Conservation (phyloP, 2,329 filamentous ascomycete species). For the Curvularia sp. region DNA sequence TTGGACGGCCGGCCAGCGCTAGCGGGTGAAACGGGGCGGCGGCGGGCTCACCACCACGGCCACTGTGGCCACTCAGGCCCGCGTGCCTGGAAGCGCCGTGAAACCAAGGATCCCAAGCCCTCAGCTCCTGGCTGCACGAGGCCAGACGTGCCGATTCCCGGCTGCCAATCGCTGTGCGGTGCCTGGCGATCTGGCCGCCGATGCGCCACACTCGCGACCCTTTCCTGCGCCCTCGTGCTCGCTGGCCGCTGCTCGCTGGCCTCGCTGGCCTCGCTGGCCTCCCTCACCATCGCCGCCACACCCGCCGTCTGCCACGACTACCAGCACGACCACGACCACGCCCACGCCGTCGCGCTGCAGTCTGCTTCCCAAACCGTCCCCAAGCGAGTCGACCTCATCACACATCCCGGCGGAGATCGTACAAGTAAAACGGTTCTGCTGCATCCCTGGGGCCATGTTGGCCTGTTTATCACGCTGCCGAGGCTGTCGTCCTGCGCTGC, state of each 20-base stretch:
- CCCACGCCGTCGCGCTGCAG: conserved; percentile 11
- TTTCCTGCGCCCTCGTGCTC: neutral
- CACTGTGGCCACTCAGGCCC: conserved; percentile 29
- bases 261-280: neutral
- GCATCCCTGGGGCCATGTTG: conserved; percentile 9
- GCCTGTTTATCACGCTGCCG: conserved; percentile 11
- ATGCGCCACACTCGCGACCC: neutral
- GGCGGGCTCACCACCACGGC: conserved; percentile 1
- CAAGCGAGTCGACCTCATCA: conserved; percentile 16
- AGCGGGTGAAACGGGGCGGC: conserved; percentile 31
- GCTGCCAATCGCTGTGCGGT: neutral
- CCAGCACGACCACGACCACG: too few relatives aligned
- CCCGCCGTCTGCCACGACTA: neutral
- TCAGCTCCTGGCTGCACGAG: conserved; percentile 11
- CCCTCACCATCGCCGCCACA: conserved; percentile 5
- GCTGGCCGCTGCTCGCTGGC: too few relatives aligned
- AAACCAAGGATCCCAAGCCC: conserved; percentile 25
- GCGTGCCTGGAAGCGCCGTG: conserved; percentile 37
- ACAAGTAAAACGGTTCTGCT: conserved; percentile 12
- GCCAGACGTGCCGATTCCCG: neutral
- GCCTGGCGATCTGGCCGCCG: neutral
- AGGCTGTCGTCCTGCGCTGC: conserved; percentile 6
- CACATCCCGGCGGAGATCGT: conserved; percentile 13
- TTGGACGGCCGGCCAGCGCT: conserved; percentile 15
- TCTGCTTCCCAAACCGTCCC: conserved; percentile 2